Conservation (phyloP, 2,329 filamentous ascomycete species). For the Colletotrichum destructivum region DNA sequence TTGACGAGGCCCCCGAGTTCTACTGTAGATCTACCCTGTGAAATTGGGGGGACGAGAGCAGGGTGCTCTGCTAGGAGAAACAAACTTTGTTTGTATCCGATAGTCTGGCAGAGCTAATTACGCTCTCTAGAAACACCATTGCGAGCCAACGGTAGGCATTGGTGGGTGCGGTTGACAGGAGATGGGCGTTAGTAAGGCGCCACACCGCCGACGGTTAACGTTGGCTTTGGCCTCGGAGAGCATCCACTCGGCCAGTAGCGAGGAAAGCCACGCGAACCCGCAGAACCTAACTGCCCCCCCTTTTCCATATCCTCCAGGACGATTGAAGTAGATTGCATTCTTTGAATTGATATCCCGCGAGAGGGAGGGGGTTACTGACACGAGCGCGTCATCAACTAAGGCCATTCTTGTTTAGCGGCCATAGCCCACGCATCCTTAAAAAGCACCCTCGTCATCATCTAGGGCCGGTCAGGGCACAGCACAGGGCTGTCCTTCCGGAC, state of each 20-base stretch:
- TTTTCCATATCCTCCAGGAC: neutral
- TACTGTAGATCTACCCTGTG: neutral
- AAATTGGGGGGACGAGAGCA: neutral
- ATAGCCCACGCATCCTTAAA: neutral
- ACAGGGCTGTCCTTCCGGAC: slow-evolving; percentile 17
- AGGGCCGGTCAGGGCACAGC: neutral
- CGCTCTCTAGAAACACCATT: neutral
- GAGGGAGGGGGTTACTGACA: neutral
- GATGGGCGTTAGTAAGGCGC: slow-evolving; percentile 33
- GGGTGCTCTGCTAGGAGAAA: neutral
- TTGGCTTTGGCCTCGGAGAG: slow-evolving; percentile 8
- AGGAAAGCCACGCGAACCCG: slow-evolving; percentile 17
- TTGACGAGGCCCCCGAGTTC: neutral
- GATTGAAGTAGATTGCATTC: slow-evolving; percentile 12
- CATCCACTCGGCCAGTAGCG: slow-evolving; percentile 5
- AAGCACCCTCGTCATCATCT: neutral
- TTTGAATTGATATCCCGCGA: slow-evolving; percentile 5
- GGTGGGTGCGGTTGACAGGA: slow-evolving; percentile 31
- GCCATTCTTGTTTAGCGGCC: neutral
- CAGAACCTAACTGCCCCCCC: neutral
- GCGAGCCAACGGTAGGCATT: slow-evolving; percentile 10
- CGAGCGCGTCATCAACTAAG: slow-evolving; percentile 1
- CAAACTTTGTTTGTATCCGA: slow-evolving; percentile 28
- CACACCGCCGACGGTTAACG: slow-evolving; percentile 30
- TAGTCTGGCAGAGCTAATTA: neutral